Base-by-base conservation (phyloP, 768 basidiomycete species). In the Lyophyllum semitale region DNA sequence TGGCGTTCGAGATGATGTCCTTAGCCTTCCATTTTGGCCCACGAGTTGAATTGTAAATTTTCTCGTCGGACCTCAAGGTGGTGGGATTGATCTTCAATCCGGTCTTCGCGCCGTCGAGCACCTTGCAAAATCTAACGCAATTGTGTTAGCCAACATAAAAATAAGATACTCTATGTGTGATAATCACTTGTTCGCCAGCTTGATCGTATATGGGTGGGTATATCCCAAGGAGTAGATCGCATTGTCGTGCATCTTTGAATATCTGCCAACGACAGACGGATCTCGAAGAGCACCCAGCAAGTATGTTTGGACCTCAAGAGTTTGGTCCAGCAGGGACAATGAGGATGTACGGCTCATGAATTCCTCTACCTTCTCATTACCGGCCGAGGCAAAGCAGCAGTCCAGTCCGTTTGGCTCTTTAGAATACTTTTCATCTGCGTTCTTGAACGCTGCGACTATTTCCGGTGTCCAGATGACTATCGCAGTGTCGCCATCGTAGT, bases 401-500 rank as follows among this genome's bases (percentile, higher is more conserved):
- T 68, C 61, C 4, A 89, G 63, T 15, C 71, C 66, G 0, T 51
- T 35, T 1, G 88, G 86, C n/a, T 81, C 77, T 3, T 73, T 62
- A 0, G 85, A 81, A 53, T 74, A 83, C 9, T 68, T 63, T 6
- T 75, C 66, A 30, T 78, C 67, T 0, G 87, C 82, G 56, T 84
- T 82, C n/a, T 57, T 64, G 66, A 91, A 91, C 1, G 60, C 48
- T 4, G 68, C 41, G 12, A 90, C 85, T 20, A 90, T 73, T 15
- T 72, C 65, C 0, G 81, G 80, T 26, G 86, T 74, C 80, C 83
- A 88, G 29, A 85, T 83, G 1, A 81, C 77, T 7, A 77, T 67
- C 4, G 77, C 80, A 17, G 78, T 84, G 56, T 88, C 88, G 1
- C 88, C 88, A 59, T 89, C 88, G 58, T 88, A 88, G 57, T 89